These are phyloP conservation scores for Ilyonectria sp. DNA, from an alignment of 2,329 filamentous ascomycete species.

Conservation along the genomic window DNA sequence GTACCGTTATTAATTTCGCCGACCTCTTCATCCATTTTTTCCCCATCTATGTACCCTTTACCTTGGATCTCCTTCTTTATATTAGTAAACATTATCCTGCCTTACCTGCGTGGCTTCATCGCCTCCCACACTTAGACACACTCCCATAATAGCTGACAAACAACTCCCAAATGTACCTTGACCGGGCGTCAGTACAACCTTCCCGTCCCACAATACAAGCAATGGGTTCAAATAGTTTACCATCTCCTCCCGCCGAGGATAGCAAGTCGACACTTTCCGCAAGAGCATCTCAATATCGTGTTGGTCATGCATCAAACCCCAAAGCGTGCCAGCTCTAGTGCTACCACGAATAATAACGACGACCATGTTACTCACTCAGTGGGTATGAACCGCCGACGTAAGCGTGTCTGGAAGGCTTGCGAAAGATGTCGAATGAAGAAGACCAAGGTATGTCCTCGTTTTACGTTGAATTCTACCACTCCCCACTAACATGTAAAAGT, in stretches of 20 bases:
- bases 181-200: too few species aligned
- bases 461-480: slow-evolving; percentile 6
- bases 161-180: too few species aligned
- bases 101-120: too few species aligned
- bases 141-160: too few species aligned
- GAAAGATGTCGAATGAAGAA: slow-evolving; percentile 79
- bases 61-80: too few species aligned
- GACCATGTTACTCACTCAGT: slow-evolving; percentile 52
- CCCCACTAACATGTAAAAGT: slow-evolving; percentile 57
- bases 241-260: slow-evolving; percentile 68
- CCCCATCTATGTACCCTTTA: too few species aligned
- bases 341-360: slow-evolving; percentile 55
- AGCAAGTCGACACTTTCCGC: slow-evolving; percentile 54
- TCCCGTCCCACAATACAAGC: slow-evolving; percentile 9
- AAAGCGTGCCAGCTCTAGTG: slow-evolving; percentile 63
- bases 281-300: slow-evolving; percentile 61
- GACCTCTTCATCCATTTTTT: too few species aligned
- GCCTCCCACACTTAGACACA: too few species aligned
- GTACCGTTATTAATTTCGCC: too few species aligned
- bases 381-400: slow-evolving; percentile 70
- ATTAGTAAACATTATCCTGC: too few species aligned
- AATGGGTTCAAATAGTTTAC: slow-evolving; percentile 66
- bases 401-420: slow-evolving; percentile 78
- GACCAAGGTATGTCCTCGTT: slow-evolving; percentile 68
- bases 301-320: slow-evolving; percentile 66